A percentile compares a stretch with the other conserved stretches of the same genome.
These are phyloP conservation scores for Pyracantha coccinea DNA, from an alignment of 331 rosid genomes.

Conservation along the genomic window DNA sequence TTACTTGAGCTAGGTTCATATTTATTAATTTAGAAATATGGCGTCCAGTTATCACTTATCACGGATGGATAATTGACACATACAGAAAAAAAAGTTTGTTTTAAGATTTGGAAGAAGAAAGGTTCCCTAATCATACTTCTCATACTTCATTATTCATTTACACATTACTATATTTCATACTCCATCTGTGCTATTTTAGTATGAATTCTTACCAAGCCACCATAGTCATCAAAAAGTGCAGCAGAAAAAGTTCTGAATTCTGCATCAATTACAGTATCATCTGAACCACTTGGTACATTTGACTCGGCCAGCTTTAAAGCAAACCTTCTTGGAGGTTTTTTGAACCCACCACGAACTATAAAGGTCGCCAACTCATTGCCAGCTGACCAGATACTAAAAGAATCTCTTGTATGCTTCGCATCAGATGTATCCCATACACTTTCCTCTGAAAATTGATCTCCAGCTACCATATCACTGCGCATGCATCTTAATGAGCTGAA, in stretches of 20 bases:
- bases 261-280: constrained; percentile 72
- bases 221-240: constrained; percentile 94
- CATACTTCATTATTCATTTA: not conserved
- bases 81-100: not conserved
- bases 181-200: not conserved
- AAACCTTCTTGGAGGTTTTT: constrained; percentile 87
- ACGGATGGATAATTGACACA: not conserved
- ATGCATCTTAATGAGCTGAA: constrained; percentile 72
- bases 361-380: constrained; percentile 88
- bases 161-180: not conserved
- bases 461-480: constrained; percentile 76
- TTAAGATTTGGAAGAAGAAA: not conserved
- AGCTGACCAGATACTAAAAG: constrained; percentile 83
- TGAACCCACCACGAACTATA: constrained; percentile 71
- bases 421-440: constrained; percentile 86
- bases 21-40: not conserved
- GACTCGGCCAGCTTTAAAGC: constrained; percentile 81
- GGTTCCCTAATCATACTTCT: not conserved
- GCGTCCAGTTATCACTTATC: not conserved
- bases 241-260: constrained; percentile 72
- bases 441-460: constrained; percentile 81
- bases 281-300: constrained; percentile 56
- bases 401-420: constrained; percentile 41
- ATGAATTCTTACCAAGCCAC: constrained; percentile 86
- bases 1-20: not conserved